Percentiles rank a stretch among this genome's conserved stretches.
These are phyloP conservation scores for Camellia sinensis DNA, from an alignment of 148 eudicot genomes.

Conservation along the genomic window DNA sequence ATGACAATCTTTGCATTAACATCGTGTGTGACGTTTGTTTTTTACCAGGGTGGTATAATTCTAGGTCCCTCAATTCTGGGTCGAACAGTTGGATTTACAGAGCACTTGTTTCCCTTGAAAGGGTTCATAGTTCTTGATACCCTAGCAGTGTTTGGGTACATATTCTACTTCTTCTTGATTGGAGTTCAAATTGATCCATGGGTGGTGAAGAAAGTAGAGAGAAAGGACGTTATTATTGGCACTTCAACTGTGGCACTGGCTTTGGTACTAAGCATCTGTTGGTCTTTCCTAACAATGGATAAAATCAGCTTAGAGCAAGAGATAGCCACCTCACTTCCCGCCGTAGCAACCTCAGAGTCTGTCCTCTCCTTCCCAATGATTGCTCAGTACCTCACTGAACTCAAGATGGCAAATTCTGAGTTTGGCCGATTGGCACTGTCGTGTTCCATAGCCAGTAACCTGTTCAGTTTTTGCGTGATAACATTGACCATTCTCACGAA, in stretches of 20 bases:
- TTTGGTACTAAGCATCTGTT: conserved; percentile 10
- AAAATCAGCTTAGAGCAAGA: neutral
- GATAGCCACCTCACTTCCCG: neutral
- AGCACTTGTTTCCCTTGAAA: conserved; percentile 12
- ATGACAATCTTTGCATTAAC: neutral
- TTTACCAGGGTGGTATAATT: conserved; percentile 19
- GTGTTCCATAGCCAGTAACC: neutral
- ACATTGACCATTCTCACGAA: neutral
- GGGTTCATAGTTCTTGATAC: conserved; percentile 16
- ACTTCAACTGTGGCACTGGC: conserved; percentile 13
- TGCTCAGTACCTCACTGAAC: conserved; percentile 18
- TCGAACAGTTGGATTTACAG: conserved; percentile 6
- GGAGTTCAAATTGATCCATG: conserved; percentile 16
- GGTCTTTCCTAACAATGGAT: neutral
- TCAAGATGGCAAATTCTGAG: conserved; percentile 16
- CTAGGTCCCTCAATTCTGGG: conserved; percentile 20
- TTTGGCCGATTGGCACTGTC: conserved; percentile 20
- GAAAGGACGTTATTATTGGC: neutral
- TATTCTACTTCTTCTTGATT: conserved; percentile 20
- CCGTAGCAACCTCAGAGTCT: neutral
- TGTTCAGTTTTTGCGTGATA: neutral
- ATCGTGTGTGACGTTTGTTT: neutral
- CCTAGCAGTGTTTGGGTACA: conserved; percentile 12
- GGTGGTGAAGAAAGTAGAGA: conserved; percentile 12
- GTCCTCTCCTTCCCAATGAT: conserved; percentile 17